Evolutionary conservation across 139 green algal species (phyloP), one percentile per base, ranked within the genome.

Genomic region (Tetraselmis chui): DNA sequence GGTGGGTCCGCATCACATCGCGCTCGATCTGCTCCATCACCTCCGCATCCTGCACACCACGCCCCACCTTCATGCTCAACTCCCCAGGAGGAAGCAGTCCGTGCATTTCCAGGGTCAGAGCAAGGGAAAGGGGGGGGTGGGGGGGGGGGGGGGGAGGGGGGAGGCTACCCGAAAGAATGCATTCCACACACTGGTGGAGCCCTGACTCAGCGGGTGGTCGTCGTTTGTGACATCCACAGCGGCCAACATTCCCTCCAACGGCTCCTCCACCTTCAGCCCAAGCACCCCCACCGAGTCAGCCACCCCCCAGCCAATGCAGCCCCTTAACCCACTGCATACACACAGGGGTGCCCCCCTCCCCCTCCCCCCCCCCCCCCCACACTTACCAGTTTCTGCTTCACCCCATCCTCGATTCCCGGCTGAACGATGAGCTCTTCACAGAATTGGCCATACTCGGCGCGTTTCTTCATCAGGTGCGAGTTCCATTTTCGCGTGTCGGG

Each of bases 1-100:
- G 96, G 83, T 99, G 96, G 5, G 96, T 98, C 76, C 96, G 91
- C 87, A 93, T 89, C 67, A 99, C 95, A 76, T 99, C 96, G 0
- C 96, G 86, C 59, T 95, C 93, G 31, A 99, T 97, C 85, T 99
- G 96, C 84, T 97, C 92, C 83, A 90, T 84, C 31, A 93, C 85
- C 86, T 96, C 94, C 28, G 85, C 90, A 86, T 97, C 94, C 92
- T 93, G 89, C 75, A 76, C 23, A 59, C 76, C 25, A 79, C 27
- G 58, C 2, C 58, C 26, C 30, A 30, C 58, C 77, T 2, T 25
- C 77, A 80, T 28, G 2, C 59, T n/a, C 31, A 79, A n/a, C n/a
- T n/a, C n/a, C n/a, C n/a, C n/a, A n/a, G n/a, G n/a, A n/a, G n/a
- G n/a, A n/a, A n/a, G n/a, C n/a, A n/a, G n/a, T n/a, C n/a, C n/a